Percentiles rank a stretch among this genome's conserved stretches.
phyloP scores from a whole-genome alignment of 139 green algal species.

The Chlamydomonas incerta region DNA sequence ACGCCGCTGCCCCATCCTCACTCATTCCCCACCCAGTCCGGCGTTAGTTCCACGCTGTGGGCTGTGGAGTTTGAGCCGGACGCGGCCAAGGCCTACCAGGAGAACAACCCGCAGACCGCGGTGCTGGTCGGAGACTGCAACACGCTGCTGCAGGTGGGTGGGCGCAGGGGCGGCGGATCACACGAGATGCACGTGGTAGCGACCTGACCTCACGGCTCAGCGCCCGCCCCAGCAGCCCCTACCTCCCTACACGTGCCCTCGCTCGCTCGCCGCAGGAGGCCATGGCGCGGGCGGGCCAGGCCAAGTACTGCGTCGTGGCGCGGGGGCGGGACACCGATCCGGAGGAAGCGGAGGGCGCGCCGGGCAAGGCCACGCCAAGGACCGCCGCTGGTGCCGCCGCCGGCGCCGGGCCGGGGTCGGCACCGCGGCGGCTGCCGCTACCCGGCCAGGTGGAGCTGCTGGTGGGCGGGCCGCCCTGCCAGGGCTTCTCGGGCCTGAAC shows the following conservation, averaged over 20 bases:
- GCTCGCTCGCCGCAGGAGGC: constrained; percentile 57
- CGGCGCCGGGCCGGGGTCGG: no score
- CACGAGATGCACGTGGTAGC: no score
- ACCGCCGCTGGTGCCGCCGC: no score
- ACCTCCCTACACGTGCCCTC: no score
- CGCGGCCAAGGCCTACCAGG: constrained; percentile 89
- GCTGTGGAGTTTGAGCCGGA: constrained; percentile 95
- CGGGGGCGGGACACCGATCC: constrained; percentile 26
- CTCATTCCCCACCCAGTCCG: constrained; percentile 55
- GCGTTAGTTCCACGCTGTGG: constrained; percentile 85
- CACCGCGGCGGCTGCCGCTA: constrained; percentile 59
- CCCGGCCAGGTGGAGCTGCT: constrained; percentile 83
- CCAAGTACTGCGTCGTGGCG: constrained; percentile 71
- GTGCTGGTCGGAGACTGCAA: constrained; percentile 95
- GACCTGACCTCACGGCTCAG: no score
- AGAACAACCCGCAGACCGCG: constrained; percentile 87
- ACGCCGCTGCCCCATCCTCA: no score
- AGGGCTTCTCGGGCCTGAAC: constrained; percentile 93
- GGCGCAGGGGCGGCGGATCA: no score
- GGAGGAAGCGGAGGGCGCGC: background rate
- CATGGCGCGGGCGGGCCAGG: constrained; percentile 83
- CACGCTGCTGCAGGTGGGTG: constrained; percentile 77
- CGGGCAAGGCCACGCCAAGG: no score
- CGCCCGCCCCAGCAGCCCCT: no score
- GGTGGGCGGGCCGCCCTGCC: constrained; percentile 86